Conservation (phyloP, 2,329 filamentous ascomycete genomes). For the Ophidiomyces ophidiicola region DNA sequence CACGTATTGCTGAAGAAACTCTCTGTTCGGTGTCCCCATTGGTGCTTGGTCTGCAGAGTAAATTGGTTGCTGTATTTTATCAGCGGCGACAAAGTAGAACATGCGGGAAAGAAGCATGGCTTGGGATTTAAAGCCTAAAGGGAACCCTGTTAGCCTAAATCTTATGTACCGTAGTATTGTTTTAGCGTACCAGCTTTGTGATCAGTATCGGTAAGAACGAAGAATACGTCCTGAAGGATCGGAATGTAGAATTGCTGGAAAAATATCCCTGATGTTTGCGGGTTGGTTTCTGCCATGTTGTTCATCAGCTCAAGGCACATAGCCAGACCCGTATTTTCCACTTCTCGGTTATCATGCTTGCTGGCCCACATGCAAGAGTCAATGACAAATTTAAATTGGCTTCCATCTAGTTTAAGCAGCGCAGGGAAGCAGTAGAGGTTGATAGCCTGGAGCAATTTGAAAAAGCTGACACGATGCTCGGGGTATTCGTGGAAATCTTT, state of each 20-base stretch:
- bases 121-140: conserved; percentile 79
- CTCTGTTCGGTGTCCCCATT: conserved; percentile 71
- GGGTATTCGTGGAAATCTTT: conserved; percentile 99
- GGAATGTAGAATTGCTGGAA: conserved; percentile 96
- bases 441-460: conserved; percentile 90
- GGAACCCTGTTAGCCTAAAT: conserved; percentile 6
- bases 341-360: conserved; percentile 97
- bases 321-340: conserved; percentile 88
- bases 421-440: conserved; percentile 96
- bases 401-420: conserved; percentile 81
- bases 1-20: conserved; percentile 83
- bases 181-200: conserved; percentile 65
- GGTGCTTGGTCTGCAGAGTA: conserved; percentile 75
- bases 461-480: conserved; percentile 98
- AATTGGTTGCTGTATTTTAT: conserved; percentile 86
- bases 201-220: conserved; percentile 91
- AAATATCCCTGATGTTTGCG: conserved; percentile 78
- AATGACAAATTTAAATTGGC: conserved; percentile 98
- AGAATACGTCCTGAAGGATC: conserved; percentile 96
- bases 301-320: conserved; percentile 97
- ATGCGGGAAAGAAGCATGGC: conserved; percentile 86
- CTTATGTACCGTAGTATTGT: not conserved
- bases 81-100: conserved; percentile 84
- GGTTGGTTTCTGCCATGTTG: conserved; percentile 89
- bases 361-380: conserved; percentile 99